Base-by-base conservation (phyloP, 257 asterid genomes). In the Fraxinus pennsylvanica region DNA sequence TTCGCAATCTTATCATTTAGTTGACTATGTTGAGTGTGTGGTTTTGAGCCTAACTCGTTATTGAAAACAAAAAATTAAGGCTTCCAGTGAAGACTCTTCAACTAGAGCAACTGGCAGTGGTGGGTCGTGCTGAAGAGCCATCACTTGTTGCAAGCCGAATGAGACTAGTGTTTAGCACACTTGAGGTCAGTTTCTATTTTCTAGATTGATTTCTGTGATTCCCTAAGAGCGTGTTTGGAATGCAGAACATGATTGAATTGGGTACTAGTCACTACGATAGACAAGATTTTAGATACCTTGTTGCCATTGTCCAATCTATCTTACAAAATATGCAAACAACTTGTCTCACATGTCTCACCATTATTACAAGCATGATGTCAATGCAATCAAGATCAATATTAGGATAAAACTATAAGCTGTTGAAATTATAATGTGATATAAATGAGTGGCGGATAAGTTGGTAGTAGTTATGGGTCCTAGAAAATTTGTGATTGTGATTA, bases 11-110 rank as follows among this genome's bases (percentile, higher is more conserved):
- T 33, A 3, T 61, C 10, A 36, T 25, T 36, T 68, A 29, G 15
- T 63, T 63, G 36, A 63, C 29, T 63, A 9, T 27, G 29, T 12
- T 9, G 35, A 3, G 17, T 25, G 2, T 10, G 36, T 21, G 30
- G 67, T 59, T 59, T 21, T n/a, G 32, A 59, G 32, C 30, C 29
- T 8, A 9, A 59, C 29, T 59, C 1, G 13, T 21, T 59, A 59
- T 59, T 21, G 32, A 32, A 8, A 21, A 21, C 12, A 22, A 59
- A 59, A n/a, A 6, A n/a, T 21, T 19, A 79, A 92, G 98, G 98
- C 96, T 94, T 27, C 98, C 98, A 1, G 98, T 94, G 90, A 94
- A 92, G 86, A 90, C 97, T 32, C 97, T 94, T 54, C 98, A 94
- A 70, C 66, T 94, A 82, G 98, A 94, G 91, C 98, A 94, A 79